phyloP scores from a whole-genome alignment of 2,329 filamentous ascomycete species.

The Amylocarpus encephaloides region DNA sequence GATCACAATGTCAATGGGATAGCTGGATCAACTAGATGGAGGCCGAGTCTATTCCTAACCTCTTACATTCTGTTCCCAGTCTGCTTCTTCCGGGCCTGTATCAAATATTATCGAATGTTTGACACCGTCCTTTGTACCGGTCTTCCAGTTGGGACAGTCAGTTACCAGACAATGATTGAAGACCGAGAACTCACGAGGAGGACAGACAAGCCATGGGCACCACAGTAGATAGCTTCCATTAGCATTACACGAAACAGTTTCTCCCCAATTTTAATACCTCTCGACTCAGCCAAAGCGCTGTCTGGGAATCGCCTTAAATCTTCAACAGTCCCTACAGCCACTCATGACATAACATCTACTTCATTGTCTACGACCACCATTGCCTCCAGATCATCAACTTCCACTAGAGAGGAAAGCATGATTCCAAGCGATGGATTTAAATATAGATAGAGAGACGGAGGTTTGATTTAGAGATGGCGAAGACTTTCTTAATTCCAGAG shows the following conservation, averaged over 20 bases:
- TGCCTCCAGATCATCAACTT: conserved; percentile 43
- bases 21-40: conserved; percentile 42
- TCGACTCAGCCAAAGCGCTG: conserved; percentile 34
- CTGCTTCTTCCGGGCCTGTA: conserved; percentile 44
- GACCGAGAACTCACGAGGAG: conserved; percentile 37
- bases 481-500: not conserved
- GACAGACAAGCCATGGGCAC: conserved; percentile 47
- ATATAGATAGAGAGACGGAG: not conserved
- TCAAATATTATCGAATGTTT: conserved; percentile 47
- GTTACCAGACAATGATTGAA: not conserved
- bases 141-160: conserved; percentile 28
- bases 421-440: not conserved
- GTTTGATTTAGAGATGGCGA: not conserved
- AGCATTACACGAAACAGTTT: conserved; percentile 39
- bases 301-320: conserved; percentile 38
- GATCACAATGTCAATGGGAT: conserved; percentile 50
- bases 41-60: conserved; percentile 38
- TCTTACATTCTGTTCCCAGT: conserved; percentile 44
- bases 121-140: conserved; percentile 38
- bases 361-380: conserved; percentile 49
- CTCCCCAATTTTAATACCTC: conserved; percentile 34
- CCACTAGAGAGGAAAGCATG: conserved; percentile 35
- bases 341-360: conserved; percentile 45
- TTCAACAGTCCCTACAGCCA: conserved; percentile 38
- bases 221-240: conserved; percentile 46